phyloP scores from a whole-genome alignment of 129 eudicot genomes.

The Artemisia argyi region DNA sequence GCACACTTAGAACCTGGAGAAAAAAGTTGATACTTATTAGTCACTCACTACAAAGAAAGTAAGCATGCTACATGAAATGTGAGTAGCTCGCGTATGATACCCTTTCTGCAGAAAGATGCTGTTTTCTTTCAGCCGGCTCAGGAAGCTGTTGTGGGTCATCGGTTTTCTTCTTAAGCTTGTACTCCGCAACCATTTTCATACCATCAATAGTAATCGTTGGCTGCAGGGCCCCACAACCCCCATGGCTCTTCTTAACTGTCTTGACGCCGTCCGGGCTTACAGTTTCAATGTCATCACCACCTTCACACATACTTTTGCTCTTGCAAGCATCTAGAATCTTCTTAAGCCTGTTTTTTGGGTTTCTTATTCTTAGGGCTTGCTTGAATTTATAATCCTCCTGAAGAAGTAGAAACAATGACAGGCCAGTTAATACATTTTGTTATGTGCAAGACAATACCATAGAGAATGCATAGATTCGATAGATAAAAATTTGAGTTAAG shows the following conservation, averaged over 20 bases:
- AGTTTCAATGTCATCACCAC: constrained; percentile 38
- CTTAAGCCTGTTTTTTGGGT: constrained; percentile 20
- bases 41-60: not conserved
- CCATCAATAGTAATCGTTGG: constrained; percentile 94
- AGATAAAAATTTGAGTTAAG: too few species aligned
- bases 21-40: constrained; percentile 12
- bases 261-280: constrained; percentile 68
- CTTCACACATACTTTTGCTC: constrained; percentile 85
- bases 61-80: not conserved
- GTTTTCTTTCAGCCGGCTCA: constrained; percentile 93
- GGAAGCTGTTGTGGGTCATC: constrained; percentile 91
- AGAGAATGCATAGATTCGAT: too few species aligned
- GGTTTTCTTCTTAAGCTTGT: constrained; percentile 81
- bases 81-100: constrained; percentile 34
- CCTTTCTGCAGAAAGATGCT: constrained; percentile 86
- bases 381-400: constrained; percentile 91
- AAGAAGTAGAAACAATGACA: not conserved
- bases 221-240: constrained; percentile 98
- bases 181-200: constrained; percentile 90
- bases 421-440: too few species aligned
- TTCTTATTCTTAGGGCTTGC: constrained; percentile 80
- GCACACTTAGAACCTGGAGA: constrained; percentile 73
- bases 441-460: too few species aligned
- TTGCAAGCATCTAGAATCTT: constrained; percentile 85
- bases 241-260: constrained; percentile 71